Conservation (phyloP, 768 basidiomycete genomes). For the Arthromyces matolae region DNA sequence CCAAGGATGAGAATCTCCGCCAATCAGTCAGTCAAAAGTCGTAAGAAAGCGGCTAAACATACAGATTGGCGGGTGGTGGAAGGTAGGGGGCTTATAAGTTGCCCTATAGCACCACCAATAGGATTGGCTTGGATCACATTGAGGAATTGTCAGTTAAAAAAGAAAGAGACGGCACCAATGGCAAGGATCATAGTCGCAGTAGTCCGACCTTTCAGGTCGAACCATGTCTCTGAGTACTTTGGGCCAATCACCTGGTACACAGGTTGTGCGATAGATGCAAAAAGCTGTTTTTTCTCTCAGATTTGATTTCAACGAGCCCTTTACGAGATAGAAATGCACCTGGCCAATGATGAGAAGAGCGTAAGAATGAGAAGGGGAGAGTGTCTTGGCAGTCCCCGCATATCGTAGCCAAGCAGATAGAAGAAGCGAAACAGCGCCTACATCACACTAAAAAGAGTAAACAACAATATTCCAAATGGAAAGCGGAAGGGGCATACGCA, state of each 20-base stretch:
- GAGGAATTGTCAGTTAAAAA: background rate
- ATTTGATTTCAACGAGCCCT: too few relatives aligned
- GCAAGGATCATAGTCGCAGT: conserved; percentile 67
- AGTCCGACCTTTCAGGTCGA: conserved; percentile 68
- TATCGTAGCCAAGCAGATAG: conserved; percentile 76
- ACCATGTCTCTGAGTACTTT: conserved; percentile 82
- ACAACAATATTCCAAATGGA: background rate
- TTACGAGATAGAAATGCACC: too few relatives aligned
- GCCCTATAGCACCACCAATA: conserved; percentile 68
- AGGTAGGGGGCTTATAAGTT: conserved; percentile 65
- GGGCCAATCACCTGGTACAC: conserved; percentile 77
- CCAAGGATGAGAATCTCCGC: conserved; percentile 64
- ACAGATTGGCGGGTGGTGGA: conserved; percentile 57
- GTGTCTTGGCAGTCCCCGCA: conserved; percentile 56
- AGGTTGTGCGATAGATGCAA: conserved; percentile 64
- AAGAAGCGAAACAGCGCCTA: conserved; percentile 51
- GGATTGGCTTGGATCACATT: conserved; percentile 55
- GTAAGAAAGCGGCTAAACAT: conserved; percentile 24
- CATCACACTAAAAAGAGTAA: conserved; percentile 47
- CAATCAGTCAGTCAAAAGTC: too few relatives aligned
- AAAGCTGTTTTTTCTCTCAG: conserved; percentile 54
- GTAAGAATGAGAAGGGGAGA: conserved; percentile 53
- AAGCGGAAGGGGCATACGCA: conserved; percentile 43
- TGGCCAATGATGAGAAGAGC: conserved; percentile 69
- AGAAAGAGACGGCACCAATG: conserved; percentile 35